phyloP scores from a whole-genome alignment of 352 stramenopile species.

The Thraustochytrium striatum region DNA sequence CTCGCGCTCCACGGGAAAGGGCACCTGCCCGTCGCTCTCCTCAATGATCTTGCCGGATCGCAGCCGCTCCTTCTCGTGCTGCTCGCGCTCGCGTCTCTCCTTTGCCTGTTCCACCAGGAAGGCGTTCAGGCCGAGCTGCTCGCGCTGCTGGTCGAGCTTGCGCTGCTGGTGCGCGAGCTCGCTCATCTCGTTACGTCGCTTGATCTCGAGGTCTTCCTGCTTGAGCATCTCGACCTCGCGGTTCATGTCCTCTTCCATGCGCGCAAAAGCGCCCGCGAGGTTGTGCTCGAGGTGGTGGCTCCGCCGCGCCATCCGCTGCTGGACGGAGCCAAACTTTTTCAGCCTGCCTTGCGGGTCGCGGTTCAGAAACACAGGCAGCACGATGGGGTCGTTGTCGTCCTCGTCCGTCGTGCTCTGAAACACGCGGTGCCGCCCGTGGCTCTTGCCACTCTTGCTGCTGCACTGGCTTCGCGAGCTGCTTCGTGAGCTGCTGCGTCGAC shows the following conservation, averaged over 20 bases:
- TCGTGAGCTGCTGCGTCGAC: no score
- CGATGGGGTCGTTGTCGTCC: slow-evolving; percentile 6
- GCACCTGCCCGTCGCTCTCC: neutral
- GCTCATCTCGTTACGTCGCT: slow-evolving; percentile 33
- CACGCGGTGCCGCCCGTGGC: no score
- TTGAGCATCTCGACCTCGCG: neutral
- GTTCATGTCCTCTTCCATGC: slow-evolving; percentile 15
- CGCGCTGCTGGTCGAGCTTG: slow-evolving; percentile 2
- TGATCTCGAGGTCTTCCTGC: slow-evolving; percentile 19
- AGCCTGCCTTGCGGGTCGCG: neutral
- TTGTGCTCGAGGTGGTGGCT: neutral
- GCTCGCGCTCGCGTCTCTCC: slow-evolving; percentile 17
- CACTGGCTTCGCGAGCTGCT: no score
- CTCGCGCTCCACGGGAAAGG: slow-evolving; percentile 21
- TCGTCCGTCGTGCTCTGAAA: no score
- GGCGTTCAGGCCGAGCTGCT: slow-evolving; percentile 32
- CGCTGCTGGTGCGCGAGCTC: slow-evolving; percentile 30
- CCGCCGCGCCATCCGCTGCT: slow-evolving; percentile 7
- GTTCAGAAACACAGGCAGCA: slow-evolving; percentile 9
- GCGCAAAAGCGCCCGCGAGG: neutral
- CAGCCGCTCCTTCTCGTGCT: neutral
- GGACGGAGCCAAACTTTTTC: neutral
- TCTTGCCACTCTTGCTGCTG: no score
- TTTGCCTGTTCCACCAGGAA: slow-evolving; percentile 41
- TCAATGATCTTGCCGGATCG: neutral